These are phyloP conservation scores for Plasmodium falciparum DNA, from an alignment of 169 alveolate species.

Conservation along the genomic window DNA sequence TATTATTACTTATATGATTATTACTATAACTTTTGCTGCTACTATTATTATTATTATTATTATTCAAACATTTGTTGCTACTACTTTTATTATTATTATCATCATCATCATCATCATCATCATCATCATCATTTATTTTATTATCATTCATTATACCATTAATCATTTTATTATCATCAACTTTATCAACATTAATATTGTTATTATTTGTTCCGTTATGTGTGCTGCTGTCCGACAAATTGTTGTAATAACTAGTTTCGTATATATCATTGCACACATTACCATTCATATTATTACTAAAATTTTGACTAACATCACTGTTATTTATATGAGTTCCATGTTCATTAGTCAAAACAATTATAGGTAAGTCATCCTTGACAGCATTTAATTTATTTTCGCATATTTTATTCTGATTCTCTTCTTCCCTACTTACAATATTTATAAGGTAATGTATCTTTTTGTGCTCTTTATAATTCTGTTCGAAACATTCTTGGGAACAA, in stretches of 20 bases:
- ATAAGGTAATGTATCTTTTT: constrained; percentile 62
- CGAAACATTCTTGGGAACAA: constrained; percentile 74
- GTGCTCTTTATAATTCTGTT: constrained; percentile 52
- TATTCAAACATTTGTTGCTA: too few relatives aligned
- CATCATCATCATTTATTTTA: too few relatives aligned
- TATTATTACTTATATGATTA: background rate
- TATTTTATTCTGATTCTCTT: constrained; percentile 24
- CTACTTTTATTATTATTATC: too few relatives aligned
- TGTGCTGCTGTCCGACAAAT: too few relatives aligned
- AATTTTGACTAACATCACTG: background rate
- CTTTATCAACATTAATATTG: too few relatives aligned
- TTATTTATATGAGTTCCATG: constrained; percentile 13
- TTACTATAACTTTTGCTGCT: too few relatives aligned
- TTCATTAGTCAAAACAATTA: constrained; percentile 31
- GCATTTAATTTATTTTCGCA: background rate
- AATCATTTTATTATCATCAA: too few relatives aligned
- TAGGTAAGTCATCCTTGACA: constrained; percentile 21
- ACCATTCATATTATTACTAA: background rate
- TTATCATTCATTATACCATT: too few relatives aligned
- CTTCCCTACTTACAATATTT: constrained; percentile 32
- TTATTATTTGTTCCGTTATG: too few relatives aligned
- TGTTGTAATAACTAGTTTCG: too few relatives aligned
- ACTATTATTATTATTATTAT: too few relatives aligned
- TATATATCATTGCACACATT: background rate
- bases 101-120: too few relatives aligned